phyloP scores from a whole-genome alignment of 176 grass and related monocot genomes.

The Juncus effusus region DNA sequence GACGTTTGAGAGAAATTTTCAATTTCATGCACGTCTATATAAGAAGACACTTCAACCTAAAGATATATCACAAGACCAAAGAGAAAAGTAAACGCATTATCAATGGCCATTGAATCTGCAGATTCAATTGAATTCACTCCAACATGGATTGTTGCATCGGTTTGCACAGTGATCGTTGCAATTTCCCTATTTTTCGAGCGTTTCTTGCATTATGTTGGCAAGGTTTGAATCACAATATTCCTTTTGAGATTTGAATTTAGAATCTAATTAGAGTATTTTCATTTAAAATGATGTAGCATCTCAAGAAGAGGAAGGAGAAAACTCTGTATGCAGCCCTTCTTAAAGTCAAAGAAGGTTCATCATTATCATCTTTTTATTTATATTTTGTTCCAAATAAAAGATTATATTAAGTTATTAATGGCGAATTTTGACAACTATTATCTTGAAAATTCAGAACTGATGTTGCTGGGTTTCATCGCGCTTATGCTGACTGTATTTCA shows the following conservation, averaged over 20 bases:
- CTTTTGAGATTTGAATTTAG: too few species aligned
- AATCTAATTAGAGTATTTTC: too few species aligned
- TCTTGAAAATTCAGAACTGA: slow-evolving; percentile 45
- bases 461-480: slow-evolving; percentile 87
- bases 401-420: neutral
- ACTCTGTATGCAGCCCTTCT: slow-evolving; percentile 67
- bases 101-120: neutral
- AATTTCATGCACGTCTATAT: too few species aligned
- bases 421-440: neutral
- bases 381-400: neutral
- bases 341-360: slow-evolving; percentile 78
- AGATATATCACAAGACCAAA: too few species aligned
- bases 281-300: slow-evolving; percentile 26
- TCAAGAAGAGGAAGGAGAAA: slow-evolving; percentile 49
- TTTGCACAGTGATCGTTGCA: slow-evolving; percentile 65
- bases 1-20: too few species aligned
- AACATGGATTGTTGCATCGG: slow-evolving; percentile 72
- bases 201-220: slow-evolving; percentile 57
- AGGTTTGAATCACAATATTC: slow-evolving; percentile 32
- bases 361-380: neutral
- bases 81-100: too few species aligned
- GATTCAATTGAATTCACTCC: slow-evolving; percentile 64
- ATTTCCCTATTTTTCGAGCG: slow-evolving; percentile 84
- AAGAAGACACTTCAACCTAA: too few species aligned
- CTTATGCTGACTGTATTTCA: slow-evolving; percentile 69